Evolutionary conservation across 169 alveolate genomes (phyloP).

Genomic region (Cryptosporidium muris): DNA sequence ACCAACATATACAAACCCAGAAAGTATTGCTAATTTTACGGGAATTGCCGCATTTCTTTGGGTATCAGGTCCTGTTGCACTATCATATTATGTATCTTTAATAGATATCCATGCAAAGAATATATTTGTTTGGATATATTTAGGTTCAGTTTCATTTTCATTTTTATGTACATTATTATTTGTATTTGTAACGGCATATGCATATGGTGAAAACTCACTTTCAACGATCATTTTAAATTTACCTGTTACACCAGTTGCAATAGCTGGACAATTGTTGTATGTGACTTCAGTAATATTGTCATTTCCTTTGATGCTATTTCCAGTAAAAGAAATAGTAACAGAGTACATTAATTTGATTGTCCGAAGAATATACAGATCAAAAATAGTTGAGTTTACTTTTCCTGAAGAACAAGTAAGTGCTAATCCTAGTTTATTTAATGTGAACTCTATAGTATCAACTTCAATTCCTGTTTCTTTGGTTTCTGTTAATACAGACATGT

Average conservation of each 20-base stretch:
- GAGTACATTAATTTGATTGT: conserved; percentile 12
- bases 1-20: conserved; percentile 9
- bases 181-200: conserved; percentile 41
- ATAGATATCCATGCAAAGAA: conserved; percentile 22
- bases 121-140: conserved; percentile 26
- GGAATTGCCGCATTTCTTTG: conserved; percentile 59
- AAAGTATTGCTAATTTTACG: conserved; percentile 42
- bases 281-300: conserved; percentile 38
- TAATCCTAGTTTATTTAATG: neutral
- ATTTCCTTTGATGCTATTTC: conserved; percentile 54
- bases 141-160: conserved; percentile 8
- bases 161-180: conserved; percentile 6
- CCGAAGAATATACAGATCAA: conserved; percentile 6
- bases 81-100: conserved; percentile 55
- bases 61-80: conserved; percentile 68
- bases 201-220: conserved; percentile 30
- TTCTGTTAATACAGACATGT: conserved; percentile 4
- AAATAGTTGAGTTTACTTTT: conserved; percentile 32
- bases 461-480: conserved; percentile 14
- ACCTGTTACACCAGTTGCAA: conserved; percentile 43
- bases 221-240: conserved; percentile 35
- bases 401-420: conserved; percentile 36
- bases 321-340: conserved; percentile 48
- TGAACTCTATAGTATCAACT: neutral
- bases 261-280: conserved; percentile 39